Percentiles rank a stretch among this genome's conserved stretches.
These are phyloP conservation scores for Coemansia reversa DNA, from an alignment of 192 early-diverging fungal genomes.

Conservation along the genomic window DNA sequence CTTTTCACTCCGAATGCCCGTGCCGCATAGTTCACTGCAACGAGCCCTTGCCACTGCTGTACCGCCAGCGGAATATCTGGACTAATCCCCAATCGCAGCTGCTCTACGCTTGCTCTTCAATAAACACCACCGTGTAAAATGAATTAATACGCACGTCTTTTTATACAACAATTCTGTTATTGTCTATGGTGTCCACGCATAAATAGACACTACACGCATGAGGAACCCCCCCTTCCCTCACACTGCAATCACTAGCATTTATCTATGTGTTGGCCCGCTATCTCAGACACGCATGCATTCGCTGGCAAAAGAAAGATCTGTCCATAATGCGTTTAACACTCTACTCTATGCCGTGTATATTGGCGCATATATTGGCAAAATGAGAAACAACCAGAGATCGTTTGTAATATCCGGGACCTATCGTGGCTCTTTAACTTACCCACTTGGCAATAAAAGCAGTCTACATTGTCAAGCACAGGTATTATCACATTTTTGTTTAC, in stretches of 20 bases:
- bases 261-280: background rate
- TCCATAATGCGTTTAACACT: background rate
- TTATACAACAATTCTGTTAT: background rate
- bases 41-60: slow-evolving; percentile 87
- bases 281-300: background rate
- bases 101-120: slow-evolving; percentile 54
- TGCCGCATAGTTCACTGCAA: slow-evolving; percentile 90
- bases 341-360: background rate
- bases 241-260: background rate
- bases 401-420: background rate
- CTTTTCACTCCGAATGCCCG: slow-evolving; percentile 74
- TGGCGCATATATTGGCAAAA: background rate
- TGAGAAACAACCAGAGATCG: background rate
- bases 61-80: slow-evolving; percentile 72
- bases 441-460: slow-evolving; percentile 80
- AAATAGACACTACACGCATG: background rate
- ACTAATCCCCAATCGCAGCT: slow-evolving; percentile 67
- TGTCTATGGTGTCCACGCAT: background rate
- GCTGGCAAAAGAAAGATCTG: background rate
- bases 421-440: slow-evolving; percentile 50
- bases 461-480: slow-evolving; percentile 29
- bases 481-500: background rate
- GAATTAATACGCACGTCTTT: background rate
- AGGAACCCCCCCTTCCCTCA: background rate
- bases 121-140: background rate